Evolutionary conservation across 2,329 filamentous ascomycete genomes (phyloP).

Genomic region (Claviceps maximensis): DNA sequence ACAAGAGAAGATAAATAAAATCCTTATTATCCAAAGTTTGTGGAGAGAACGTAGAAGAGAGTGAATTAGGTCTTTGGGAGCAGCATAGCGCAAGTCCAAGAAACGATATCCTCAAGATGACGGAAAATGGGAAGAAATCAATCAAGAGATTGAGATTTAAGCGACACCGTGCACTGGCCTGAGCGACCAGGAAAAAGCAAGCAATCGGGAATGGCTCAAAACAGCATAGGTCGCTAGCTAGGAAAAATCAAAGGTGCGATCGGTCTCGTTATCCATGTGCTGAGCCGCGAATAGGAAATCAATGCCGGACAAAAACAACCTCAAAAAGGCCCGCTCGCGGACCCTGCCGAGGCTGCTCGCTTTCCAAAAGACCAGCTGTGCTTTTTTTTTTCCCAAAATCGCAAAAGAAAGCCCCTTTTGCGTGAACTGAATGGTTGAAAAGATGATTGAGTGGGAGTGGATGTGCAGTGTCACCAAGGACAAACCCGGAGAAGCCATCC

Average conservation of each 20-base stretch:
- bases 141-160: constrained; percentile 3
- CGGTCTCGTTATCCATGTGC: neutral
- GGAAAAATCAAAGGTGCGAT: neutral
- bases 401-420: neutral
- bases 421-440: neutral
- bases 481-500: neutral
- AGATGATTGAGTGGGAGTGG: neutral
- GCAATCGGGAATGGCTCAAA: constrained; percentile 3
- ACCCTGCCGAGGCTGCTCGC: neutral
- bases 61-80: constrained; percentile 16
- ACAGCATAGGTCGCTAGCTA: neutral
- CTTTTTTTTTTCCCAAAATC: neutral
- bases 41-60: constrained; percentile 11
- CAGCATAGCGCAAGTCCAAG: constrained; percentile 11
- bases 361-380: neutral
- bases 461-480: neutral
- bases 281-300: neutral
- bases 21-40: constrained; percentile 15
- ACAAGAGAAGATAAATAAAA: constrained; percentile 10
- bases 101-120: constrained; percentile 4
- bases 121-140: constrained; percentile 17
- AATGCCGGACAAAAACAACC: neutral
- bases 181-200: constrained; percentile 14
- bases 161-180: constrained; percentile 12
- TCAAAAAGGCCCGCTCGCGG: neutral